Evolutionary conservation across 805 yeast genomes (phyloP), one percentile per base, ranked within the genome.

Genomic region (Starmerella apis): DNA sequence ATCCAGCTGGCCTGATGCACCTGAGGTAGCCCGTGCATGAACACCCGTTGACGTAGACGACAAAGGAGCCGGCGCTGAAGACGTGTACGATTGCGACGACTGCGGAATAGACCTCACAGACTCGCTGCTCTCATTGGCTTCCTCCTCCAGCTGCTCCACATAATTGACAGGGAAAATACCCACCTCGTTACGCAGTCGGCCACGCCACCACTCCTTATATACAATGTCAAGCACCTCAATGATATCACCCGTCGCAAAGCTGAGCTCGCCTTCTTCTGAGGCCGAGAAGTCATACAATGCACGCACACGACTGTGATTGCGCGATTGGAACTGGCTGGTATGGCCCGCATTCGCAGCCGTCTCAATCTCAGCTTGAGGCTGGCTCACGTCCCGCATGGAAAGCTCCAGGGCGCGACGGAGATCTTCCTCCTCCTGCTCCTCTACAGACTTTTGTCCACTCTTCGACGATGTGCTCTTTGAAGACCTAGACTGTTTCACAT

Each of bases 181-280:
- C 46, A 79, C 72, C 48, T 74, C 75, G 0, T 96, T 96, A 48
- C 76, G 73, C 46, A 90, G 67, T 5, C 90, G 77, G 14, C 98
- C 98, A 57, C 86, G 75, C 82, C 96, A 85, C 98, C 98, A 90
- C 62, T 90, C 97, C 54, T 85, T 74, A 64, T 87, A 88, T 5
- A 84, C 94, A 14, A 82, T 74, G 59, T 88, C 97, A 31, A 88
- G 71, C 1, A 92, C 95, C 1, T 82, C 81, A 44, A 90, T 88
- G 13, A 86, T 71, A 62, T 90, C 97, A 36, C 95, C 96, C 60
- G 80, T 80, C 45, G 79, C 72, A 67, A 92, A 90, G 1, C 94
- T 80, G 39, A 90, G 72, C 57, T 92, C 96, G 54, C 88, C 96
- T 2, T 81, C 81, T 60, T 87, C 96, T 39, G 76, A 72, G 2